Conservation (phyloP, 2,329 filamentous ascomycete species). For the Neofusicoccum kwambonambiense region DNA sequence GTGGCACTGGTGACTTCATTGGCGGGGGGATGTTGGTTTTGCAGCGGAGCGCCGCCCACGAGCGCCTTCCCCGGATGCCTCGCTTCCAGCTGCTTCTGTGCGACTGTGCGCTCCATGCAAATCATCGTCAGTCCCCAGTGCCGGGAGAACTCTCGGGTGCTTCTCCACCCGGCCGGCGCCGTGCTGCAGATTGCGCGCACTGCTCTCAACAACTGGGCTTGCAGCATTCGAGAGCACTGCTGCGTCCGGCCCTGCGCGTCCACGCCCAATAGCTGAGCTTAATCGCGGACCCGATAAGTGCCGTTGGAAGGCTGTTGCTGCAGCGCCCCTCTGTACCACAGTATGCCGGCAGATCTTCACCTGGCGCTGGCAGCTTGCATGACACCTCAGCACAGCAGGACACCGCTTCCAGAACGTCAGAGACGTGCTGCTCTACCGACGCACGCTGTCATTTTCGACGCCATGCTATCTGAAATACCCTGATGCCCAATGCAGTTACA, state of each 20-base stretch:
- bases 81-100: slow-evolving; percentile 14
- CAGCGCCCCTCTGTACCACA: too few relatives aligned
- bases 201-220: too few relatives aligned
- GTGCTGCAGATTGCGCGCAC: background rate
- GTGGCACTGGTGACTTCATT: background rate
- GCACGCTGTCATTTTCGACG: background rate
- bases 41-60: background rate
- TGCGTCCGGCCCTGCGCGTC: too few relatives aligned
- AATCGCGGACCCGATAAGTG: too few relatives aligned
- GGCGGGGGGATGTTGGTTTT: background rate
- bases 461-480: background rate
- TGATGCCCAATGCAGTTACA: background rate
- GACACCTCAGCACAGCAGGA: background rate
- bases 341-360: background rate
- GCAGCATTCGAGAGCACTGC: too few relatives aligned
- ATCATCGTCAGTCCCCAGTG: slow-evolving; percentile 4
- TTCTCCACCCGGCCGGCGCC: background rate
- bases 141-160: background rate
- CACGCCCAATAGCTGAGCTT: too few relatives aligned
- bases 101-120: slow-evolving; percentile 10
- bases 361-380: background rate
- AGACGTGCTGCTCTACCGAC: background rate
- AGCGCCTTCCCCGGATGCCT: slow-evolving; percentile 9
- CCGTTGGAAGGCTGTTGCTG: too few relatives aligned
- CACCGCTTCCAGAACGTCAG: background rate